Percentiles rank a stretch among this genome's conserved stretches.
phyloP scores from a whole-genome alignment of 2,329 filamentous ascomycete species.

The Hypoxylon sp. region DNA sequence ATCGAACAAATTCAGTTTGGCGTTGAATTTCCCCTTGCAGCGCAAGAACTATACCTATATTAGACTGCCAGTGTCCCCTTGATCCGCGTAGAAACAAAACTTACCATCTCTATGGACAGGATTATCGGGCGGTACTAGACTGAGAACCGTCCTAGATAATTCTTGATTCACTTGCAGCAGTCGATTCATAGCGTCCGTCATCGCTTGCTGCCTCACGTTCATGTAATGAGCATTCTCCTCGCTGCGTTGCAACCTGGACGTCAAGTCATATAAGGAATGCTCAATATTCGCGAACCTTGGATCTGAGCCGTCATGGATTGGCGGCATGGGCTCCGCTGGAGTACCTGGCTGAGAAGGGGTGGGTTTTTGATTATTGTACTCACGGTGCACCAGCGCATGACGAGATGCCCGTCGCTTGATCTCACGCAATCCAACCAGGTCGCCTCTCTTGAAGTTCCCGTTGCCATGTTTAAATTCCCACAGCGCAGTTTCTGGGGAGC shows the following conservation, averaged over 20 bases:
- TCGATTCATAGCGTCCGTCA: slow-evolving; percentile 84
- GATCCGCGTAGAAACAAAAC: slow-evolving; percentile 55
- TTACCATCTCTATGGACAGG: slow-evolving; percentile 86
- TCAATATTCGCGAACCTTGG: slow-evolving; percentile 82
- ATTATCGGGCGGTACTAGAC: slow-evolving; percentile 82
- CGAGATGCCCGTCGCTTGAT: slow-evolving; percentile 96
- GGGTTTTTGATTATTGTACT: slow-evolving; percentile 85
- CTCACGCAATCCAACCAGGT: slow-evolving; percentile 90
- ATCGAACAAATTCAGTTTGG: slow-evolving; percentile 70
- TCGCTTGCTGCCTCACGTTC: slow-evolving; percentile 83
- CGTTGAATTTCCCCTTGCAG: slow-evolving; percentile 74
- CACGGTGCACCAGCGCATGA: slow-evolving; percentile 92
- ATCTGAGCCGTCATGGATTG: slow-evolving; percentile 81
- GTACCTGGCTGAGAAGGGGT: slow-evolving; percentile 84
- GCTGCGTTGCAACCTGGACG: slow-evolving; percentile 80
- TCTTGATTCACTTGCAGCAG: slow-evolving; percentile 85
- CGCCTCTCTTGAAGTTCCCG: slow-evolving; percentile 95
- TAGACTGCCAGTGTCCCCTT: slow-evolving; percentile 48
- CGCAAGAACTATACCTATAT: slow-evolving; percentile 63
- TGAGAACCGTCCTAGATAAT: slow-evolving; percentile 80
- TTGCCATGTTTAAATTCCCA: slow-evolving; percentile 99
- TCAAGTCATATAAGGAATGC: slow-evolving; percentile 85
- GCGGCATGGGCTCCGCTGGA: slow-evolving; percentile 84
- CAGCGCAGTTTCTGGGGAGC: slow-evolving; percentile 90
- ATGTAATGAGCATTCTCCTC: slow-evolving; percentile 87